Evolutionary conservation across 2,329 filamentous ascomycete species (phyloP).

Genomic region (Fusarium coicis): DNA sequence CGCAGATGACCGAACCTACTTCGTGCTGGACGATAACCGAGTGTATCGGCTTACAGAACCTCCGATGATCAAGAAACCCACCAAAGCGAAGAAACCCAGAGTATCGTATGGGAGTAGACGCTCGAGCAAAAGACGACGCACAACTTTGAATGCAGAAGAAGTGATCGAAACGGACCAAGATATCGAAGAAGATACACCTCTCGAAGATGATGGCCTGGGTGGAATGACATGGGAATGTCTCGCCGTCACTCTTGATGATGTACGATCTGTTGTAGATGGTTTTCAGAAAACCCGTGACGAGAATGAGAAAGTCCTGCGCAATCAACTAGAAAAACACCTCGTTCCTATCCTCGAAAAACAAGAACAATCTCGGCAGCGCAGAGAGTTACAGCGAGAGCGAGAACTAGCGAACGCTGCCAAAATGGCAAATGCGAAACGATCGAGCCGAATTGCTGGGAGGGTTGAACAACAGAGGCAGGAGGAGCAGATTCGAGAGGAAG

Average conservation of each 20-base stretch:
- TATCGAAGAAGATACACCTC: conserved; percentile 44
- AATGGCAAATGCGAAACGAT: conserved; percentile 92
- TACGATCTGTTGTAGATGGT: conserved; percentile 74
- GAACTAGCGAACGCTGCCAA: conserved; percentile 86
- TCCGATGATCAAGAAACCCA: conserved; percentile 70
- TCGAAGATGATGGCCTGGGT: conserved; percentile 73
- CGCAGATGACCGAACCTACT: conserved; percentile 85
- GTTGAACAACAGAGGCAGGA: conserved; percentile 81
- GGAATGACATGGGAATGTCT: conserved; percentile 91
- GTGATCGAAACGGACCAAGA: conserved; percentile 51
- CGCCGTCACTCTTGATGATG: conserved; percentile 82
- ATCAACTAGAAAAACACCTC: conserved; percentile 79
- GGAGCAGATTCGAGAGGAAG: conserved; percentile 75
- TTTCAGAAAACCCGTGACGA: conserved; percentile 82
- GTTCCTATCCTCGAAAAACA: conserved; percentile 86
- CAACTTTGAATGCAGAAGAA: conserved; percentile 51
- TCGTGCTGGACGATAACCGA: conserved; percentile 91
- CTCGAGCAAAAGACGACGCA: conserved; percentile 78
- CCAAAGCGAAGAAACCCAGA: conserved; percentile 73
- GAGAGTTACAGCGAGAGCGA: conserved; percentile 75
- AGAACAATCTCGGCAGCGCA: conserved; percentile 77
- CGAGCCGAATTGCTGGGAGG: conserved; percentile 86
- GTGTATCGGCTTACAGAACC: conserved; percentile 89
- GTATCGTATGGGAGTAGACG: conserved; percentile 62
- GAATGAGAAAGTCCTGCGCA: conserved; percentile 83